Base-by-base conservation (phyloP, 2,329 filamentous ascomycete species). In the Exophiala spinifera region DNA sequence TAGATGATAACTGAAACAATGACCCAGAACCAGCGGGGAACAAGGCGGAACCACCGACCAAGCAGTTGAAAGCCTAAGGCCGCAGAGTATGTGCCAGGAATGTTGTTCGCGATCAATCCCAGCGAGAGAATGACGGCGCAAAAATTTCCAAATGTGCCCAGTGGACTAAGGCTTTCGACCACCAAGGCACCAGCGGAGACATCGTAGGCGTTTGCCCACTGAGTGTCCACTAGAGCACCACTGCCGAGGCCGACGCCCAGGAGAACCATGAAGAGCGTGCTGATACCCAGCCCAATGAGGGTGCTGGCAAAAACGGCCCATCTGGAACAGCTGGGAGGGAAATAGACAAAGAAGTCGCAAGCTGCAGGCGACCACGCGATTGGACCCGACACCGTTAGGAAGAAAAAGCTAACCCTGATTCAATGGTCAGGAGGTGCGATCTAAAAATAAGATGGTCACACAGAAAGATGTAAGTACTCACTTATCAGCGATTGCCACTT, bases 51-150 rank as follows among this genome's bases (percentile, higher is more conserved):
- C 60, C 79, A 80, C 10, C 79, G 74, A 1, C 82, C 83, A 3
- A 88, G 75, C 36, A 85, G 80, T 65, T 88, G 85, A 61, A 85
- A 85, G 57, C 84, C 82, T n/a, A 88, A 78, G 0, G 83, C 82
- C 3, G 81, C 76, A 13, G 81, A 81, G 68, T 88, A 87, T 1
- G 80, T 83, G 0, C 83, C 80, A 1, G 84, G 77, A 5, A 87
- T 79, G 59, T 83, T 82, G 67, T 88, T 88, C 25, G 82, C 79
- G 28, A 87, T 79, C 1, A 86, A 71, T 3, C 84, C 83, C 3
- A 88, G 72, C 0, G 84, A 83, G 2, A 86, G 74, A 5, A 88
- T 63, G 2, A 86, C 84, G n/a, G 81, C 79, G 65, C 83, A 86
- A 70, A 88, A 86, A 54, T 81, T 82, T 51, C 85, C 85, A 60